These are phyloP conservation scores for Trametes sp. DNA, from an alignment of 1,284 basidiomycete genomes.

Conservation along the genomic window DNA sequence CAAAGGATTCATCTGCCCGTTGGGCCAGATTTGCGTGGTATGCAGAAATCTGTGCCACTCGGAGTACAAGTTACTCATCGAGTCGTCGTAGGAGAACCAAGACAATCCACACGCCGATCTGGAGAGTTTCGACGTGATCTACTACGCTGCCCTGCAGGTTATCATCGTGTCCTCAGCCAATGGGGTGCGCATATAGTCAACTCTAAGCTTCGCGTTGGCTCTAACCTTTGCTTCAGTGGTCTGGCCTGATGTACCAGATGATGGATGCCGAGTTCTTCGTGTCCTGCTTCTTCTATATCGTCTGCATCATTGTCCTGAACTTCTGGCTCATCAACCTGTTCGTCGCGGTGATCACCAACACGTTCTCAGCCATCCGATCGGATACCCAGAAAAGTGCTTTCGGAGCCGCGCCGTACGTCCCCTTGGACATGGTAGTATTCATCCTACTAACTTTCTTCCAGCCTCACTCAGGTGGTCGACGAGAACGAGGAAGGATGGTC, in stretches of 20 bases:
- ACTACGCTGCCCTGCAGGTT: constrained; percentile 84
- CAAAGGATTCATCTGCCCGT: constrained; percentile 87
- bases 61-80: not conserved
- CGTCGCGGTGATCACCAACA: constrained; percentile 96
- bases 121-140: constrained; percentile 92
- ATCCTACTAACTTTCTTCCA: constrained; percentile 32
- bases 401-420: constrained; percentile 74
- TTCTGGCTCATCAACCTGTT: constrained; percentile 96
- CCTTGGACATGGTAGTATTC: not conserved
- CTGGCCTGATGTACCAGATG: constrained; percentile 87
- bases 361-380: constrained; percentile 89
- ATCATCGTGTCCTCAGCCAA: constrained; percentile 86
- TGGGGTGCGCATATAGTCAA: constrained; percentile 54
- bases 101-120: constrained; percentile 75
- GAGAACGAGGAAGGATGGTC: constrained; percentile 68
- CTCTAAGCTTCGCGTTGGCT: not conserved
- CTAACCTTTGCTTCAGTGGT: constrained; percentile 58
- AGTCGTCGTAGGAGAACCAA: constrained; percentile 54
- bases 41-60: constrained; percentile 24
- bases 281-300: constrained; percentile 90
- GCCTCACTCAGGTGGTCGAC: constrained; percentile 56
- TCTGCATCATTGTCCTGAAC: constrained; percentile 85
- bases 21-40: constrained; percentile 82
- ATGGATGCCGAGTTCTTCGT: constrained; percentile 93
- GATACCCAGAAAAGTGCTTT: constrained; percentile 95